A percentile compares a stretch with the other conserved stretches of the same genome.
Evolutionary conservation across 1,284 basidiomycete species (phyloP).

Genomic region (Naganishia sp.): DNA sequence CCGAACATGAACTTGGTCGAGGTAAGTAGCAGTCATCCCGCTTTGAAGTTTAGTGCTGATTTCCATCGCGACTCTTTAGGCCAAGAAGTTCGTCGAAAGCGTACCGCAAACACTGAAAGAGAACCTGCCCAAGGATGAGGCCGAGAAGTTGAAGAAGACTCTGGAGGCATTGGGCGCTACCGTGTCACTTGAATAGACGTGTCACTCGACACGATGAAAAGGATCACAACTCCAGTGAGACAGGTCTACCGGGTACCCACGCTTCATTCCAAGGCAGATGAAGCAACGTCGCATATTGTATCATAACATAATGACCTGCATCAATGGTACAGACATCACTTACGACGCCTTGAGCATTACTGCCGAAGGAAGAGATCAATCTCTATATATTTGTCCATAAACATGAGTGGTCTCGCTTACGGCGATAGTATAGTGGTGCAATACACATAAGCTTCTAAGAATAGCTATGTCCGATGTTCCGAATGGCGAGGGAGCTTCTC

Average conservation of each 20-base stretch:
- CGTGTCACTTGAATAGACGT: slow-evolving; percentile 71
- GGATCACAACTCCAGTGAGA: background rate
- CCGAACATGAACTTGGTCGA: slow-evolving; percentile 94
- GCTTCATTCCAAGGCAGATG: slow-evolving; percentile 8
- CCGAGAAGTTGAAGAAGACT: slow-evolving; percentile 90
- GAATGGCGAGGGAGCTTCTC: no score
- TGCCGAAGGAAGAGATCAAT: no score
- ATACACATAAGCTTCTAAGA: no score
- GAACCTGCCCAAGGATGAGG: slow-evolving; percentile 94
- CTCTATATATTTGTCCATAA: no score
- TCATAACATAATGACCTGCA: slow-evolving; percentile 28
- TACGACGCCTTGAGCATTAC: background rate
- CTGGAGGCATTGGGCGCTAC: slow-evolving; percentile 89
- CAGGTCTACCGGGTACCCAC: background rate
- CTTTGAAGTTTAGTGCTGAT: background rate
- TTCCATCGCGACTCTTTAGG: slow-evolving; percentile 60
- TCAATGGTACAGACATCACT: slow-evolving; percentile 12
- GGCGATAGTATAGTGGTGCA: no score
- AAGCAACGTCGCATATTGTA: slow-evolving; percentile 21
- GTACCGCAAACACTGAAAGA: slow-evolving; percentile 94
- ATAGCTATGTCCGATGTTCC: no score
- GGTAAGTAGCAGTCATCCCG: slow-evolving; percentile 60
- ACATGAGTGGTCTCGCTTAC: no score
- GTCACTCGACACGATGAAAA: slow-evolving; percentile 10
- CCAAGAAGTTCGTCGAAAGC: slow-evolving; percentile 99